Evolutionary conservation across 169 alveolate genomes (phyloP).

Genomic region (Babesia bovis): DNA sequence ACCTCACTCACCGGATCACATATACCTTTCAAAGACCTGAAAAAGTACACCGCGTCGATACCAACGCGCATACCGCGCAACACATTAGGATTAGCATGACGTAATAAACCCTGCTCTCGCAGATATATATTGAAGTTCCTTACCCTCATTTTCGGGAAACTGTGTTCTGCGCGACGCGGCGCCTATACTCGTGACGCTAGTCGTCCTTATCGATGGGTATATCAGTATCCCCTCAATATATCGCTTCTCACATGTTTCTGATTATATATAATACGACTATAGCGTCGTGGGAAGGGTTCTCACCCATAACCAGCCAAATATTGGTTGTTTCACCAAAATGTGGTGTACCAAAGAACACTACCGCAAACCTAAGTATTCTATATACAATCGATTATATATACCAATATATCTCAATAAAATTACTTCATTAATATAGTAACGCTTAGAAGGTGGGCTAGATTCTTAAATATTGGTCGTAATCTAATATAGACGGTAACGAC

Average conservation of each 20-base stretch:
- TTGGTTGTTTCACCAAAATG: conserved; percentile 10
- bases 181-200: not conserved
- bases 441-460: no score
- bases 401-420: no score
- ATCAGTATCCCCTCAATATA: not conserved
- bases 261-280: not conserved
- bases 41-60: conserved; percentile 61
- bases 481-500: no score
- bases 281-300: not conserved
- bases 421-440: no score
- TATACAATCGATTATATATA: no score
- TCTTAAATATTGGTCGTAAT: no score
- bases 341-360: conserved; percentile 5
- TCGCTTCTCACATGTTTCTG: conserved; percentile 30
- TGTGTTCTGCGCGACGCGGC: conserved; percentile 17
- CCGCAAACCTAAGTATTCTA: not conserved
- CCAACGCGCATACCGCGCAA: conserved; percentile 55
- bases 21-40: conserved; percentile 49
- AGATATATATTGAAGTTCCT: conserved; percentile 69
- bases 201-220: not conserved
- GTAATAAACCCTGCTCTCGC: conserved; percentile 68
- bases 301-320: not conserved
- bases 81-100: conserved; percentile 34
- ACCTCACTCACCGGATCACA: conserved; percentile 62
- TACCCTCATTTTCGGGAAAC: conserved; percentile 71